phyloP scores from a whole-genome alignment of 805 yeast species.

The Candida verbasci region DNA sequence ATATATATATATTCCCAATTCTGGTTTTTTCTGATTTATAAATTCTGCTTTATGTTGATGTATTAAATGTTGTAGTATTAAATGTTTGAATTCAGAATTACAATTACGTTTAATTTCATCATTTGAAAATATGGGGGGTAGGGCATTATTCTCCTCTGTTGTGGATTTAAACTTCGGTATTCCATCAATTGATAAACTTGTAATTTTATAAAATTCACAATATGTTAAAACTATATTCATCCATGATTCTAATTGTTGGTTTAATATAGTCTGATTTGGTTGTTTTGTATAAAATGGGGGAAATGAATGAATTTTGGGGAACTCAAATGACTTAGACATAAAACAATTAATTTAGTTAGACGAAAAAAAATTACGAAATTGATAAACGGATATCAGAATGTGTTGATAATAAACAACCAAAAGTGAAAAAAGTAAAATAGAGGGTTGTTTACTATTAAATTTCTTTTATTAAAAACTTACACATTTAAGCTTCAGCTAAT shows the following conservation, averaged over 20 bases:
- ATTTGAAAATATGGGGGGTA: constrained; percentile 50
- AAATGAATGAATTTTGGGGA: constrained; percentile 50
- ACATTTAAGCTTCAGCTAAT: constrained; percentile 96
- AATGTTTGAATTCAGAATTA: constrained; percentile 49
- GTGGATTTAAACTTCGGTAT: too few species aligned
- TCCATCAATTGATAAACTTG: constrained; percentile 26
- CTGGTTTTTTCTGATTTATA: constrained; percentile 47
- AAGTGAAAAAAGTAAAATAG: too few species aligned
- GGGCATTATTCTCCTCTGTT: too few species aligned
- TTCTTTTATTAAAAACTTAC: too few species aligned
- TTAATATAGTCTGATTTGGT: constrained; percentile 74
- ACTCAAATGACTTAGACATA: constrained; percentile 17
- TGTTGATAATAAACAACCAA: too few species aligned
- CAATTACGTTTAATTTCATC: constrained; percentile 47
- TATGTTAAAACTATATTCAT: constrained; percentile 54
- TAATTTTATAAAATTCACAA: constrained; percentile 50
- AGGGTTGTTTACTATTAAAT: too few species aligned
- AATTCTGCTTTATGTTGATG: constrained; percentile 54
- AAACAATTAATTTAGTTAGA: too few species aligned
- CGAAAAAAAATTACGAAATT: too few species aligned
- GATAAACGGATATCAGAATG: too few species aligned
- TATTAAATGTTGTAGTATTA: constrained; percentile 56
- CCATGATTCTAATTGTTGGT: constrained; percentile 82
- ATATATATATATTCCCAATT: constrained; percentile 59
- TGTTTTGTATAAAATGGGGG: constrained; percentile 93